Base-by-base conservation (phyloP, 768 basidiomycete species). In the Boletus edulis region DNA sequence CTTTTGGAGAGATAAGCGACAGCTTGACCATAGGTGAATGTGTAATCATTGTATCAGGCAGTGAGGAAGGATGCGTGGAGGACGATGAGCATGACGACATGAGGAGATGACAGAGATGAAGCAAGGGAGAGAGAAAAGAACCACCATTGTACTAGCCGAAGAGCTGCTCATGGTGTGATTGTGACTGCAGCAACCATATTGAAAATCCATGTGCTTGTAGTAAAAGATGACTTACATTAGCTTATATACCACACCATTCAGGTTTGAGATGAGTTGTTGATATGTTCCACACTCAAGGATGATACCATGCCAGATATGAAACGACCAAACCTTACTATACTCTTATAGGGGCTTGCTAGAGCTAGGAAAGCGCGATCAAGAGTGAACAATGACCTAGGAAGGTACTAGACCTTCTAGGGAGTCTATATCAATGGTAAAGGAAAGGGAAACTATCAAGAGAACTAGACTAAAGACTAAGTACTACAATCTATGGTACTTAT, bases 261-360 rank as follows among this genome's bases (percentile, higher is more conserved):
- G 63, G 60, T 89, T 84, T 39, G 71, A 73, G 67, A 86, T 75
- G 11, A 90, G 75, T n/a, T 78, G 72, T 13, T 75, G 69, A 64
- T 87, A 94, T 0, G 87, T 74, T 3, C 89, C 91, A 20, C 69
- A 74, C 72, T 96, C 94, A 10, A 91, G 71, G 51, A 95, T 84
- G 65, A 94, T 85, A 14, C 94, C 94, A 22, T 85, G 83, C 18
- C 91, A 86, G 38, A 97, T 72, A n/a, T n/a, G n/a, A n/a, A n/a
- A n/a, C n/a, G n/a, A n/a, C n/a, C n/a, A n/a, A n/a, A n/a, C n/a
- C n/a, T n/a, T n/a, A n/a, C n/a, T n/a, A n/a, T n/a, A n/a, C n/a
- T n/a, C n/a, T n/a, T n/a, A n/a, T n/a, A n/a, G n/a, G n/a, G n/a
- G n/a, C n/a, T n/a, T n/a, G n/a, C n/a, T n/a, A n/a, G n/a, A n/a